Base-by-base conservation (phyloP, 1,284 basidiomycete species). In the Chalciporus piperatoides region DNA sequence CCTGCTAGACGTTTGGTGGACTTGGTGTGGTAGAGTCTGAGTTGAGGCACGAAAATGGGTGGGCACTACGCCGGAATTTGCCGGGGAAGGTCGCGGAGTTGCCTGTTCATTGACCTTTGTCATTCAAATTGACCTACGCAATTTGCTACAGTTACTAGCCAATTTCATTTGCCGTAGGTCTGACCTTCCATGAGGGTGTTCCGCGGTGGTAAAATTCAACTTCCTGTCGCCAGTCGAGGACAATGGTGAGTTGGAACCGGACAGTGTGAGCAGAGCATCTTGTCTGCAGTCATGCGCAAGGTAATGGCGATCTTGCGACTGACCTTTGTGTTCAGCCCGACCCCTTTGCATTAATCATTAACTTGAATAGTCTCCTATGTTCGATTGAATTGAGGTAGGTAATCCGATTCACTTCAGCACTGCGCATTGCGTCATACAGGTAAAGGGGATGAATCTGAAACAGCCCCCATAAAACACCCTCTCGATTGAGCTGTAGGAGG, bases 401-500 rank as follows among this genome's bases (percentile, higher is more conserved):
- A 33, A 15, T 33, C 12, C 32, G n/a, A n/a, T 33, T n/a, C 32
- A 24, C 35, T 30, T 40, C 33, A 14, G 6, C 41, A 14, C 65
- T 61, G 58, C 51, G 63, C 58, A 68, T 68, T 67, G 65, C 62
- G 59, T 66, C 64, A 62, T 61, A 6, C 11, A 39, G 41, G 19
- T n/a, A 49, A 38, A 21, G 21, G 10, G 32, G 21, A 28, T 41
- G 21, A 11, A 10, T 44, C 14, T n/a, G n/a, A n/a, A n/a, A n/a
- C n/a, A n/a, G n/a, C n/a, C n/a, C n/a, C n/a, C 21, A 23, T 44
- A 8, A 36, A 30, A 15, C 2, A 12, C 27, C 21, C 45, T 19
- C 28, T 33, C 5, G 7, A 19, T n/a, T 8, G 28, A 21, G 32
- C 21, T 25, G 32, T 15, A 11, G 43, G 4, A 37, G 23, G 23